These are phyloP conservation scores for Aspergillus luchuensis DNA, from an alignment of 2,329 filamentous ascomycete species.

Conservation along the genomic window DNA sequence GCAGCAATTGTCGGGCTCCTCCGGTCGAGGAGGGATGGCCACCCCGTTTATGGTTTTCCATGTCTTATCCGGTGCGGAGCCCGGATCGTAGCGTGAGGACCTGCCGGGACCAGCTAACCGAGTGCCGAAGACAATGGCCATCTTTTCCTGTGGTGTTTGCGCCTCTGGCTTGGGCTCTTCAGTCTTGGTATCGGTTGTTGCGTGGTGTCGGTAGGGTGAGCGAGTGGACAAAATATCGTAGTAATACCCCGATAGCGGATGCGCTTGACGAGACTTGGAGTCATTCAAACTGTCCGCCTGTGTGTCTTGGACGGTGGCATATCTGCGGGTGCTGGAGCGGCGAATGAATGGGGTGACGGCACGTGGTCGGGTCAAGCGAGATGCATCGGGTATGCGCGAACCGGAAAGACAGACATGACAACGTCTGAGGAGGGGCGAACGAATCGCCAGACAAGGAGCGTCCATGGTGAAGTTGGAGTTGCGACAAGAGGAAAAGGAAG, in stretches of 20 bases:
- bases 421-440: constrained; percentile 22
- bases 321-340: constrained; percentile 23
- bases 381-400: neutral
- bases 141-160: constrained; percentile 48
- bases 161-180: constrained; percentile 21
- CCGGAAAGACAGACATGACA: neutral
- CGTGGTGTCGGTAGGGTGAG: constrained; percentile 27
- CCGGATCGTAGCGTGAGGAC: constrained; percentile 57
- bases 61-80: constrained; percentile 60
- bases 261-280: constrained; percentile 33
- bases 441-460: constrained; percentile 23
- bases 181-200: constrained; percentile 21
- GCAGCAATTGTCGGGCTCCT: constrained; percentile 96
- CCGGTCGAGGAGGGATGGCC: constrained; percentile 76
- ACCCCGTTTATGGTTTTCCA: constrained; percentile 71
- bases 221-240: constrained; percentile 42
- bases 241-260: constrained; percentile 49
- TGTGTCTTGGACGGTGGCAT: constrained; percentile 16
- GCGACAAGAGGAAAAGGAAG: neutral
- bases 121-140: constrained; percentile 78
- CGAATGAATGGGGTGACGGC: constrained; percentile 23
- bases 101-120: constrained; percentile 72
- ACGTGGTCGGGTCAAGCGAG: constrained; percentile 21
- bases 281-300: constrained; percentile 6
- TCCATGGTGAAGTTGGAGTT: constrained; percentile 27